Evolutionary conservation across 2,329 filamentous ascomycete species (phyloP), one percentile per base, ranked within the genome.

Genomic region (Diplodia mutila): DNA sequence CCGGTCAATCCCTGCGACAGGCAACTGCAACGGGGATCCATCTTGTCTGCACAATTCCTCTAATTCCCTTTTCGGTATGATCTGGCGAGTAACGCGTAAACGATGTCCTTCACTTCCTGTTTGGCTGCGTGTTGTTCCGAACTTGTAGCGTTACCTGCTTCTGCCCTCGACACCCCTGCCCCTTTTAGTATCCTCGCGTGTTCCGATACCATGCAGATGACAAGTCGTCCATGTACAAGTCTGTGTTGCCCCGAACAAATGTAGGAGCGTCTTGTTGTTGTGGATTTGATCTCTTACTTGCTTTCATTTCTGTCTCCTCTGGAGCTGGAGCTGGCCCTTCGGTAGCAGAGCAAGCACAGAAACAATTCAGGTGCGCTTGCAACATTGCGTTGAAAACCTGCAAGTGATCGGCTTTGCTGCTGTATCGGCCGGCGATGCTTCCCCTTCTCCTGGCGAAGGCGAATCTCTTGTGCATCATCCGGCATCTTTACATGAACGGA

Each of bases 281-380:
- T 23, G 14, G 37, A 27, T 21, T 16, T 37, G 21, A 9, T 23
- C 23, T 25, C n/a, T 63, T 51, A 8, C 42, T 48, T 16, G 34
- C 23, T 63, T 21, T 14, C 25, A 16, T 48, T 51, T 16, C n/a
- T 32, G 1, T n/a, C 25, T 32, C 39, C 12, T 32, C 39, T 27
- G 27, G 42, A 37, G 6, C 46, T 63, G 42, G 59, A 63, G 59
- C 46, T 63, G 59, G 59, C 29, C 12, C 59, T 63, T 63, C 46
- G 59, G 59, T 63, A 51, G 46, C 46, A 63, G 59, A 63, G 21
- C 16, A 63, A 37, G 49, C 8, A n/a, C 12, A 51, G 12, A 11
- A 21, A 18, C 34, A 23, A 61, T 34, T 16, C 7, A 27, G 18
- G 23, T 12, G 23, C 21, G 54, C 34, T 25, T 27, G n/a, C 34